phyloP scores from a whole-genome alignment of 2,329 filamentous ascomycete species.

The Hymenoscyphus repandus region DNA sequence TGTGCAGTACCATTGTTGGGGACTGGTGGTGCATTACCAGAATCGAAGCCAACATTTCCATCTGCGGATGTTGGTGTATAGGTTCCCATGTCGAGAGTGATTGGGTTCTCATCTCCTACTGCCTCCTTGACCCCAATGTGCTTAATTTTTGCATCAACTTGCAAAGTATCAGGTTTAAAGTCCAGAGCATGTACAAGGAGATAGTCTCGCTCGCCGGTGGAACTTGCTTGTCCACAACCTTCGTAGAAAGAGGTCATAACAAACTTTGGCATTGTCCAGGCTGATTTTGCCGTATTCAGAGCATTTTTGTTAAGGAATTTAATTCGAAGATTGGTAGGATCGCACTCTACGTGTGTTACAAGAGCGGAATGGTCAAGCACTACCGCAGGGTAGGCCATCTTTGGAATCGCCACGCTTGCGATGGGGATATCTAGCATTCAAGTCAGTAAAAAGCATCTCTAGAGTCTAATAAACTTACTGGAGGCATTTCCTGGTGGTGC shows the following conservation, averaged over 20 bases:
- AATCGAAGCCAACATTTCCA: constrained; percentile 4
- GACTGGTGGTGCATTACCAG: background rate
- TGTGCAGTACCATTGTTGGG: background rate
- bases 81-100: constrained; percentile 9
- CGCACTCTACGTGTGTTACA: constrained; percentile 2
- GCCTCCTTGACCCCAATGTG: constrained; percentile 5
- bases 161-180: constrained; percentile 2
- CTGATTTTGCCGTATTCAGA: background rate
- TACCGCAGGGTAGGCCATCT: constrained; percentile 10
- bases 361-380: constrained; percentile 8
- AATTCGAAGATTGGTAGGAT: constrained; percentile 2
- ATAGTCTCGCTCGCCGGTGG: constrained; percentile 6
- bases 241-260: constrained; percentile 5
- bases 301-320: constrained; percentile 5
- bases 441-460: background rate
- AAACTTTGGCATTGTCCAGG: constrained; percentile 7
- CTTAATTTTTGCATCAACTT: background rate
- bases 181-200: constrained; percentile 2
- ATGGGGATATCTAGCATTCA: constrained; percentile 3
- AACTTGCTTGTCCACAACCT: constrained; percentile 3
- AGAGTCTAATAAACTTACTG: background rate
- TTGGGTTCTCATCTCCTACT: constrained; percentile 6
- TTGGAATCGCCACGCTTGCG: constrained; percentile 5
- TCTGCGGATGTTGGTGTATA: constrained; percentile 1
- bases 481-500: constrained; percentile 4